phyloP scores from a whole-genome alignment of 164 flowering plant species.

The Litsea cubeba region DNA sequence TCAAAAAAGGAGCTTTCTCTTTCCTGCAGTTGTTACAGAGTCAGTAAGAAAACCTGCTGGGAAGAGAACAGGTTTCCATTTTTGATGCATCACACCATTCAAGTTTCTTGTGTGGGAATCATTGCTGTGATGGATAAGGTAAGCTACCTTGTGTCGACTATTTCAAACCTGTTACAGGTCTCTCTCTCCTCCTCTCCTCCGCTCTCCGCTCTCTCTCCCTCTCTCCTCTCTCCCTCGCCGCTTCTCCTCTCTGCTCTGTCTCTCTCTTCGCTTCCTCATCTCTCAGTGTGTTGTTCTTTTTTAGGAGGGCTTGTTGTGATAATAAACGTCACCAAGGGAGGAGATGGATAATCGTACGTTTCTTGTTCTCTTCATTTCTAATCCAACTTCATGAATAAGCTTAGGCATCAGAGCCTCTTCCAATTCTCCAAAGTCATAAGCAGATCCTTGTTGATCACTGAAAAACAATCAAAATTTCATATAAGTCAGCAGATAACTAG shows the following conservation, averaged over 20 bases:
- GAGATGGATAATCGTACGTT: slow-evolving; percentile 35
- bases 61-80: slow-evolving; percentile 39
- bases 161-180: slow-evolving; percentile 36
- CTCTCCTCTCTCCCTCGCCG: slow-evolving; percentile 24
- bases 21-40: slow-evolving; percentile 39
- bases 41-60: slow-evolving; percentile 33
- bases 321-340: slow-evolving; percentile 41
- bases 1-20: slow-evolving; percentile 24
- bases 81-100: slow-evolving; percentile 64
- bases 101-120: slow-evolving; percentile 46
- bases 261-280: too few species aligned
- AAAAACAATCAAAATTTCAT: slow-evolving; percentile 10
- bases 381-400: slow-evolving; percentile 55
- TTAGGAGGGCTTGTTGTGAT: slow-evolving; percentile 30
- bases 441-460: slow-evolving; percentile 74
- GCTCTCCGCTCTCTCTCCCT: slow-evolving; percentile 17
- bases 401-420: slow-evolving; percentile 73
- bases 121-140: slow-evolving; percentile 59
- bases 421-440: slow-evolving; percentile 89
- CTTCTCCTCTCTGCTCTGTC: too few species aligned
- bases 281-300: too few species aligned
- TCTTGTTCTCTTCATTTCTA: slow-evolving; percentile 64
- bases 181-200: slow-evolving; percentile 30
- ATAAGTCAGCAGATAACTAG: slow-evolving; percentile 10
- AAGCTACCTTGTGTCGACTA: slow-evolving; percentile 28